A percentile compares a stretch with the other conserved stretches of the same genome.
These are phyloP conservation scores for Talaromyces adpressus DNA, from an alignment of 495 filamentous ascomycete species.

Conservation along the genomic window DNA sequence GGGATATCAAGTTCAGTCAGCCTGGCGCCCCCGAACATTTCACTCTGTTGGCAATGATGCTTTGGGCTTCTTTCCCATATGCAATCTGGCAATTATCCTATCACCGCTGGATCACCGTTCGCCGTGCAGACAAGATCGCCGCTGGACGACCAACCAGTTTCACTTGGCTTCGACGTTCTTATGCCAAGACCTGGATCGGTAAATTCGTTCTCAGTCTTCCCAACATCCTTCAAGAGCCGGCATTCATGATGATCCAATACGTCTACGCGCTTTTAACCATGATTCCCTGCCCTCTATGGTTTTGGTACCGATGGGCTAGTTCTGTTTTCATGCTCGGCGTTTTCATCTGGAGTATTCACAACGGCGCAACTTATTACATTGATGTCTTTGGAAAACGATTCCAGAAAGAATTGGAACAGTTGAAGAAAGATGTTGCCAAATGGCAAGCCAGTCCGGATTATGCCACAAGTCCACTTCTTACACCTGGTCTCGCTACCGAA, in stretches of 20 bases:
- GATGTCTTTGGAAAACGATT: conserved; percentile 95
- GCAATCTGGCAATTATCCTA: conserved; percentile 86
- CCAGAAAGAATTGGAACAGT: conserved; percentile 87
- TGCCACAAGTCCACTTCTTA: conserved; percentile 22
- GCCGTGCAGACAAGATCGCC: conserved; percentile 87
- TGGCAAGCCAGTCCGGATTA: conserved; percentile 61
- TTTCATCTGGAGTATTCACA: conserved; percentile 88
- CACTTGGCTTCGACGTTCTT: conserved; percentile 91
- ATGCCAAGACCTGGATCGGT: conserved; percentile 81
- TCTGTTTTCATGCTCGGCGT: conserved; percentile 67
- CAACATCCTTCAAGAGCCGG: conserved; percentile 66
- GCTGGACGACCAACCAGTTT: conserved; percentile 94
- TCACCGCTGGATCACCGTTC: conserved; percentile 88
- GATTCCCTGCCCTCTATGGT: conserved; percentile 91
- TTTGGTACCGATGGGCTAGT: conserved; percentile 79
- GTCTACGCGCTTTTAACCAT: conserved; percentile 83
- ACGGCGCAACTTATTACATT: conserved; percentile 95
- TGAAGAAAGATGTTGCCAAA: conserved; percentile 83
- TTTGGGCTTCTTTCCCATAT: conserved; percentile 92
- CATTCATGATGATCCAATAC: conserved; percentile 97
- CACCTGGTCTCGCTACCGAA: conserved; percentile 17
- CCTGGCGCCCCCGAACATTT: conserved; percentile 70
- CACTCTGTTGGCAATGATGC: conserved; percentile 72
- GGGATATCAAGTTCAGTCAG: conserved; percentile 68
- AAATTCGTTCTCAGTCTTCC: conserved; percentile 76